Percentiles rank a stretch among this genome's conserved stretches.
phyloP scores from a whole-genome alignment of 768 basidiomycete genomes.

The Tricholoma terreum region DNA sequence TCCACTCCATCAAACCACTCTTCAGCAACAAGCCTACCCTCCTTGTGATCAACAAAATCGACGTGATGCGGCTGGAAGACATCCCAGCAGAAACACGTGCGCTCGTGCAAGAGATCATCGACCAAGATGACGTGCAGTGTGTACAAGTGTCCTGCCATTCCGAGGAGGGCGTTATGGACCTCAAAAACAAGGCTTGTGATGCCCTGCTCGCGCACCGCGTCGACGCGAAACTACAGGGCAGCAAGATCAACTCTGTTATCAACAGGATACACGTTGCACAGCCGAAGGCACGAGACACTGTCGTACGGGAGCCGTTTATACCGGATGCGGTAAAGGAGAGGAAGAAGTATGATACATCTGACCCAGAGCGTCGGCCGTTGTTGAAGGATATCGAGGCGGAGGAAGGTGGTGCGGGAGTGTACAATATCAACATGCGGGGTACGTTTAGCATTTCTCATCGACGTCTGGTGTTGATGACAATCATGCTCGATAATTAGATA shows the following conservation, averaged over 20 bases:
- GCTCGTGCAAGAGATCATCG: slow-evolving; percentile 86
- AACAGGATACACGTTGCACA: slow-evolving; percentile 96
- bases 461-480: slow-evolving; percentile 1
- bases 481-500: slow-evolving; percentile 50
- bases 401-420: slow-evolving; percentile 88
- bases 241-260: slow-evolving; percentile 85
- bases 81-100: slow-evolving; percentile 70
- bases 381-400: slow-evolving; percentile 82
- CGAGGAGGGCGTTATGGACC: slow-evolving; percentile 96
- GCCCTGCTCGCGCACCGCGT: slow-evolving; percentile 93
- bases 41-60: slow-evolving; percentile 97
- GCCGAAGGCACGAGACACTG: slow-evolving; percentile 87
- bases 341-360: slow-evolving; percentile 83
- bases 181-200: slow-evolving; percentile 95
- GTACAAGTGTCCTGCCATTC: slow-evolving; percentile 92
- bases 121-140: slow-evolving; percentile 63
- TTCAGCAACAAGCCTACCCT: slow-evolving; percentile 91
- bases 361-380: slow-evolving; percentile 71
- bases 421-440: slow-evolving; percentile 90
- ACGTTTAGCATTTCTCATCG: slow-evolving; percentile 25
- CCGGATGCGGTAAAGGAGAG: slow-evolving; percentile 77
- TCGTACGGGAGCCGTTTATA: slow-evolving; percentile 83
- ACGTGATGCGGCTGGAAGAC: slow-evolving; percentile 86
- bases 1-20: slow-evolving; percentile 98
- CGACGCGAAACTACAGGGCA: slow-evolving; percentile 90